phyloP scores from a whole-genome alignment of 805 yeast genomes.

The Ogataea pilisensis region DNA sequence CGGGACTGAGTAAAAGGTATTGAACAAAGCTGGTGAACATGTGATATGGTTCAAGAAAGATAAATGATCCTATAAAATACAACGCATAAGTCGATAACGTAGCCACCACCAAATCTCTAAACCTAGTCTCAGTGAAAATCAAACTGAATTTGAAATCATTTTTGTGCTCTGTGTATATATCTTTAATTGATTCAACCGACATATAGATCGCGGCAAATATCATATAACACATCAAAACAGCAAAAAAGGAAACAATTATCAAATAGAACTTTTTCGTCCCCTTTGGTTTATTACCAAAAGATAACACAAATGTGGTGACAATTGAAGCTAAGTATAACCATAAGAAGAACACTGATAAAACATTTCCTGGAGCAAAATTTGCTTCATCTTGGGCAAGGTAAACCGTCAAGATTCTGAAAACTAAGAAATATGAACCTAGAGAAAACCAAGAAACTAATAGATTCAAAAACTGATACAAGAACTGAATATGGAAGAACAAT shows the following conservation, averaged over 20 bases:
- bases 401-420: constrained; percentile 80
- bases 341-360: constrained; percentile 70
- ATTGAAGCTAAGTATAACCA: constrained; percentile 84
- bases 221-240: constrained; percentile 84
- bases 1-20: constrained; percentile 78
- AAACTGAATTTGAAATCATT: constrained; percentile 38
- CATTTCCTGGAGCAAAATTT: constrained; percentile 67
- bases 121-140: constrained; percentile 63
- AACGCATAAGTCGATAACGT: constrained; percentile 78
- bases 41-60: constrained; percentile 89
- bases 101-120: constrained; percentile 85
- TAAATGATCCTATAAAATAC: constrained; percentile 70
- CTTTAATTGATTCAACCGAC: constrained; percentile 58
- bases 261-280: constrained; percentile 81
- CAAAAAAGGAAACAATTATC: constrained; percentile 73
- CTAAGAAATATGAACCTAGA: constrained; percentile 82
- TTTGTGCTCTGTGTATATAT: constrained; percentile 33
- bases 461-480: constrained; percentile 69
- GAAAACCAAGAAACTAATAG: constrained; percentile 90
- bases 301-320: constrained; percentile 79
- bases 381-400: constrained; percentile 64
- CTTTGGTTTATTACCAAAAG: constrained; percentile 91
- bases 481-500: constrained; percentile 69
- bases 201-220: constrained; percentile 81
- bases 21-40: constrained; percentile 86